phyloP scores from a whole-genome alignment of 768 basidiomycete species.

The Podaxis sp. region DNA sequence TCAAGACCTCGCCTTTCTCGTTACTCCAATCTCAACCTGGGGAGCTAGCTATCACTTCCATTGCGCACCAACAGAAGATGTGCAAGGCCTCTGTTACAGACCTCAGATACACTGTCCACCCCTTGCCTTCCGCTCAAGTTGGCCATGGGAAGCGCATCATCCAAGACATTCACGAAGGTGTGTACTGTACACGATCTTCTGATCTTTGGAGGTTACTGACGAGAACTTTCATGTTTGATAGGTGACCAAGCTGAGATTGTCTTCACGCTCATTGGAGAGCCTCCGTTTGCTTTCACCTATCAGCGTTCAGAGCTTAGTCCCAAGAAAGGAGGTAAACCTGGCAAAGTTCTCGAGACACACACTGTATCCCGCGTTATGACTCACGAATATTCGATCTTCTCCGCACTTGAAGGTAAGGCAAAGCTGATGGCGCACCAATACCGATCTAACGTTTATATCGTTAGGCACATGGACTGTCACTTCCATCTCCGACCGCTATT shows the following conservation, averaged over 20 bases:
- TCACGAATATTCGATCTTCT: conserved; percentile 86
- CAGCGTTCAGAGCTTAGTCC: conserved; percentile 73
- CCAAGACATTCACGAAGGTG: conserved; percentile 91
- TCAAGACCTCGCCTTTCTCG: conserved; percentile 82
- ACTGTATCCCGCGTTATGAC: conserved; percentile 78
- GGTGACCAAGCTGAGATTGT: conserved; percentile 93
- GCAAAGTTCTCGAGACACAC: conserved; percentile 87
- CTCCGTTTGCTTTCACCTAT: conserved; percentile 96
- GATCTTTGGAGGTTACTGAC: not conserved
- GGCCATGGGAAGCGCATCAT: conserved; percentile 78
- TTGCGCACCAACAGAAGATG: conserved; percentile 91
- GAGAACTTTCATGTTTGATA: conserved; percentile 25
- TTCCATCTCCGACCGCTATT: conserved; percentile 86
- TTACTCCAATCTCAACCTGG: conserved; percentile 80
- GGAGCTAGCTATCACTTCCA: conserved; percentile 80
- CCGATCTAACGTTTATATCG: not conserved
- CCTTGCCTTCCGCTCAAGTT: conserved; percentile 86
- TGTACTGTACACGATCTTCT: conserved; percentile 10
- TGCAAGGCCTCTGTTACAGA: conserved; percentile 83
- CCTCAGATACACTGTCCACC: conserved; percentile 69
- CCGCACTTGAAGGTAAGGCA: conserved; percentile 79
- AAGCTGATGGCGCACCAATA: not conserved
- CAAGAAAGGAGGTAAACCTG: conserved; percentile 66
- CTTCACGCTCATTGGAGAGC: conserved; percentile 86
- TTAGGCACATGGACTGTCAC: conserved; percentile 90